Evolutionary conservation across 2,329 filamentous ascomycete species (phyloP), one percentile per base, ranked within the genome.

Genomic region (Xylariaceae sp.): DNA sequence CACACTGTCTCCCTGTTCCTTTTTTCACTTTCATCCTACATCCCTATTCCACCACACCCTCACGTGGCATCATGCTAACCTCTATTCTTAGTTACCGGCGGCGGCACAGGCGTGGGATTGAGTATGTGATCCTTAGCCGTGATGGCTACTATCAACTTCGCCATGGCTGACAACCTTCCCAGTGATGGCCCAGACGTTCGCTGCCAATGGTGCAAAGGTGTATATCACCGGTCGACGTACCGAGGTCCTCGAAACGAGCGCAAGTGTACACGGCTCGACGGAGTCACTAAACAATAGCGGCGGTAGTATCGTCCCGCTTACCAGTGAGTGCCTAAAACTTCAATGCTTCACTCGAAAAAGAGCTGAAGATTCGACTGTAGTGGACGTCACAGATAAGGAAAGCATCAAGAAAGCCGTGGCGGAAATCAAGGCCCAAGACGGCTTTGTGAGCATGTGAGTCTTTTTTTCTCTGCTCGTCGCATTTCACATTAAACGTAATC

Each of bases 371-470:
- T n/a, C n/a, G n/a, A n/a, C n/a, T n/a, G 49, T 45, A 7, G 61
- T 71, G 48, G 75, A 79, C 52, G 68, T 76, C 29, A 73, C 70
- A 50, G 68, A 69, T 16, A 79, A 79, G 52, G 65, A 73, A 8
- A 74, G 75, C 35, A 66, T 75, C 19, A 64, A 68, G 48, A 63
- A 62, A 8, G 61, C 76, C 7, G 72, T 71, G 40, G 69, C 73
- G 50, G 71, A 78, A 58, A 67, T 79, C 48, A 66, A 71, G 55
- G 71, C 73, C 46, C 71, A 72, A 47, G 76, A 80, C 54, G 65
- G 70, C 1, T 69, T 72, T 4, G 72, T 80, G 22, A 74, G 80
- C 45, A 57, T 80, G 37, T 62, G 34, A 52, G 58, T 49, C 10
- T 6, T 23, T n/a, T 34, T 38, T 14, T 29, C 23, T 6, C 25